phyloP scores from a whole-genome alignment of 202 grass and related monocot genomes.

The Carex sylvatica region DNA sequence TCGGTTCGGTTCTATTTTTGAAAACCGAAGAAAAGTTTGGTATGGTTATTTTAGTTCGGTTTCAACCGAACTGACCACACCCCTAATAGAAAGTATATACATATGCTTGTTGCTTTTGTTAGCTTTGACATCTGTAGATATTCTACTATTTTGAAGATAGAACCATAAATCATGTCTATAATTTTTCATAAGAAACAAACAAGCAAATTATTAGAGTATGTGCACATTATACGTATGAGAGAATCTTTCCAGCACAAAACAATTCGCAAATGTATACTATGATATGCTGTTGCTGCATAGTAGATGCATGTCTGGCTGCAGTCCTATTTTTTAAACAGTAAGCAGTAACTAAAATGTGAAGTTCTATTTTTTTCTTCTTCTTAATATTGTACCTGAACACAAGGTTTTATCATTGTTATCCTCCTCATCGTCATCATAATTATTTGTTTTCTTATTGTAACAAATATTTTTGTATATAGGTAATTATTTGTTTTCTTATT shows the following conservation, averaged over 20 bases:
- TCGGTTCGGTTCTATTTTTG: too few relatives aligned
- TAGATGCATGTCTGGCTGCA: neutral
- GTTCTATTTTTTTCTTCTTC: neutral
- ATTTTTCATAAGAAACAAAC: neutral
- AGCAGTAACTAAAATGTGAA: neutral
- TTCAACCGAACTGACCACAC: too few relatives aligned
- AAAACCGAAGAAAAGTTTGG: too few relatives aligned
- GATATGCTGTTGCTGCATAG: neutral
- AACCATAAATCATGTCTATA: neutral
- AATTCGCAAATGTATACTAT: neutral
- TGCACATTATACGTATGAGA: constrained; percentile 8
- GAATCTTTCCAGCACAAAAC: neutral
- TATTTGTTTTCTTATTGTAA: neutral
- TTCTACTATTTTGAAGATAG: neutral
- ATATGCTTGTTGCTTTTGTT: neutral
- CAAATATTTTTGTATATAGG: neutral
- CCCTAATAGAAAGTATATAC: too few relatives aligned
- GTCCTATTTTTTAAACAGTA: neutral
- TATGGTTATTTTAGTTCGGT: too few relatives aligned
- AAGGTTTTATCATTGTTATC: neutral
- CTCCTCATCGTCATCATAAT: neutral
- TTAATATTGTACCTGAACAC: neutral
- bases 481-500: neutral
- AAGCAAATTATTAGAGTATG: neutral
- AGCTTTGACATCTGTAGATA: neutral